A percentile compares a stretch with the other conserved stretches of the same genome.
Evolutionary conservation across 306 rosid genomes (phyloP).

Genomic region (Pyrus pyrifolia): DNA sequence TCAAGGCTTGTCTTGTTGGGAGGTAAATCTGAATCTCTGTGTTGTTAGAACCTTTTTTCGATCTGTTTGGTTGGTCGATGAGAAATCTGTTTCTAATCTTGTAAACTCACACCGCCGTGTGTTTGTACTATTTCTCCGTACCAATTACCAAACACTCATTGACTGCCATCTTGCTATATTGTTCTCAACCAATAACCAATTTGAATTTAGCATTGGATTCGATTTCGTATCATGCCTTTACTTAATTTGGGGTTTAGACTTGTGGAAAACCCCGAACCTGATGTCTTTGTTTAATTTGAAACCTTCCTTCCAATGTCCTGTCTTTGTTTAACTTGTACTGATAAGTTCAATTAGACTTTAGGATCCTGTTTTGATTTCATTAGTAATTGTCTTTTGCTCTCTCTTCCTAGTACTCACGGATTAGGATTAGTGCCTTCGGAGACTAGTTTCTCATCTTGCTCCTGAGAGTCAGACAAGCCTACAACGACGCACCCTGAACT

Average conservation of each 20-base stretch:
- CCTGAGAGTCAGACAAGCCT: too few relatives aligned
- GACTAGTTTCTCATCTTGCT: too few relatives aligned
- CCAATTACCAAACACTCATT: neutral
- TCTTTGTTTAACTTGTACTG: neutral
- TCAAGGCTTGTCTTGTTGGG: neutral
- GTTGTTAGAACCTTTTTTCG: neutral
- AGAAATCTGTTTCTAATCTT: neutral
- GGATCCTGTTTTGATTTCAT: neutral
- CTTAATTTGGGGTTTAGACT: neutral
- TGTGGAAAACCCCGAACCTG: too few relatives aligned
- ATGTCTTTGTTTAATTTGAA: neutral
- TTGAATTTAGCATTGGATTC: neutral
- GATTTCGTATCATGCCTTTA: neutral
- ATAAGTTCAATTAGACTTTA: neutral
- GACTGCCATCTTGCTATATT: too few relatives aligned
- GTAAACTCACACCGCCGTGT: neutral
- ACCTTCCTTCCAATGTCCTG: neutral
- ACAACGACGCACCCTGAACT: too few relatives aligned
- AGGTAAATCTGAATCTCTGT: neutral
- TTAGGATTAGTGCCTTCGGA: neutral
- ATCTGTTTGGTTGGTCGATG: neutral
- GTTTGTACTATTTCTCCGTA: neutral
- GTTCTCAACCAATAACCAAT: too few relatives aligned
- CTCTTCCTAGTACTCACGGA: conserved; percentile 7
- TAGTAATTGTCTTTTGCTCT: conserved; percentile 2